These are phyloP conservation scores for Silene noctiflora DNA, from an alignment of 179 eudicot species.

Conservation along the genomic window DNA sequence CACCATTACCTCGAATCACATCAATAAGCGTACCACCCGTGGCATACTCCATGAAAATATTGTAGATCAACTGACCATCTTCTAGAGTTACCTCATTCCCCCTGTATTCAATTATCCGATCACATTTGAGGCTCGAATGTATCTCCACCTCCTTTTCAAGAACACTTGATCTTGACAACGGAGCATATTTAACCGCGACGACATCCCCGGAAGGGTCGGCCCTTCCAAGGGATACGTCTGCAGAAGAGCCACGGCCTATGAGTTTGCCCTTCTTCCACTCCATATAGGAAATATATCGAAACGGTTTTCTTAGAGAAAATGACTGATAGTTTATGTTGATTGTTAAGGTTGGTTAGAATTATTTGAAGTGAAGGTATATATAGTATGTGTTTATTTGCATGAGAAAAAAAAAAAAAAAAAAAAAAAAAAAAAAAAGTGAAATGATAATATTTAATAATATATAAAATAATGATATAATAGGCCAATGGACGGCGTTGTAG, in stretches of 20 bases:
- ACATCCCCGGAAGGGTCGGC: constrained; percentile 32
- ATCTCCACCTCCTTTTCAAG: constrained; percentile 48
- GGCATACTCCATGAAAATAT: constrained; percentile 62
- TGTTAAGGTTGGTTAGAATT: constrained; percentile 24
- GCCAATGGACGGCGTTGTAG: constrained; percentile 25
- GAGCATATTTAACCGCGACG: constrained; percentile 58
- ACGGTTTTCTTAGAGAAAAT: not conserved
- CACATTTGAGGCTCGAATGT: constrained; percentile 49
- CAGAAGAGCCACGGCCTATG: constrained; percentile 74
- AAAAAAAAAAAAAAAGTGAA: not conserved
- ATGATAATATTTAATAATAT: not conserved
- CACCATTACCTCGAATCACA: constrained; percentile 26
- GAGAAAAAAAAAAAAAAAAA: constrained; percentile 1
- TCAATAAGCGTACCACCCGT: constrained; percentile 51
- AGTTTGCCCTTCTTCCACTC: constrained; percentile 61
- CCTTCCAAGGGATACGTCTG: constrained; percentile 60
- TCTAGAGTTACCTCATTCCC: constrained; percentile 56
- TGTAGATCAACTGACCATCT: constrained; percentile 39
- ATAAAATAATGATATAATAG: not conserved
- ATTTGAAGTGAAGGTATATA: constrained; percentile 9
- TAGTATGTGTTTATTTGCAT: constrained; percentile 14
- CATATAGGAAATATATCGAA: constrained; percentile 30
- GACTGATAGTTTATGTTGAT: not conserved
- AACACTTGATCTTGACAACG: constrained; percentile 31
- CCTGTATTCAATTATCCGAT: constrained; percentile 46